phyloP scores from a whole-genome alignment of 2,329 filamentous ascomycete species.

The Incumbomyces lentus region DNA sequence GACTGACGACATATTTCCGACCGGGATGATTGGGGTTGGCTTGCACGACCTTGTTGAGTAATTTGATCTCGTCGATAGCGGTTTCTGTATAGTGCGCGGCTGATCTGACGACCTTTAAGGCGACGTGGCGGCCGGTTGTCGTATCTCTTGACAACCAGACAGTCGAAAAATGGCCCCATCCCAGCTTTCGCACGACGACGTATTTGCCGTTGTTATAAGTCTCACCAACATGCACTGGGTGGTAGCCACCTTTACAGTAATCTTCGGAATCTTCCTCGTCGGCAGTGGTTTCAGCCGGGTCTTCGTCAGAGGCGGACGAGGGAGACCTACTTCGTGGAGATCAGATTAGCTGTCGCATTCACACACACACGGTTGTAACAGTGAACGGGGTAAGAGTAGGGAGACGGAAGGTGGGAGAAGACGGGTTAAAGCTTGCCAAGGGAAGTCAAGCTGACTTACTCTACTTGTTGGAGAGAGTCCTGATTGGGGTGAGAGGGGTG shows the following conservation, averaged over 20 bases:
- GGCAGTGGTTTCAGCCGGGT: conserved; percentile 71
- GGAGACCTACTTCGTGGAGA: conserved; percentile 52
- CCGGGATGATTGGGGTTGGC: conserved; percentile 92
- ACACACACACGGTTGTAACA: conserved; percentile 30
- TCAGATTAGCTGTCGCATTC: conserved; percentile 43
- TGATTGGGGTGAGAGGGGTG: conserved; percentile 14
- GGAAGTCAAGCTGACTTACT: conserved; percentile 16
- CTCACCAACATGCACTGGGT: conserved; percentile 88
- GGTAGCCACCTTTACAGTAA: conserved; percentile 98
- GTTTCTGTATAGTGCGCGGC: conserved; percentile 98
- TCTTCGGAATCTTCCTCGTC: conserved; percentile 98
- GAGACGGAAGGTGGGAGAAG: background rate
- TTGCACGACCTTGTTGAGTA: conserved; percentile 91
- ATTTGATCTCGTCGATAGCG: conserved; percentile 95
- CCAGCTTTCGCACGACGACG: conserved; percentile 88
- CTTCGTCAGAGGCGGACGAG: conserved; percentile 69
- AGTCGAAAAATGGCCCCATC: conserved; percentile 98
- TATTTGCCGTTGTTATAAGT: conserved; percentile 97
- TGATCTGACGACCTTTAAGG: conserved; percentile 93
- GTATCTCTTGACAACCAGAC: conserved; percentile 82
- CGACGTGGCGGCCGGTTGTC: conserved; percentile 81
- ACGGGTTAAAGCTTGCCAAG: background rate
- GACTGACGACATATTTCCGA: conserved; percentile 86
- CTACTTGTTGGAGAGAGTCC: conserved; percentile 31
- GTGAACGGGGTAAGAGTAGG: background rate